Evolutionary conservation across 176 grass and related monocot species (phyloP).

Genomic region (Alloteropsis semialata): DNA sequence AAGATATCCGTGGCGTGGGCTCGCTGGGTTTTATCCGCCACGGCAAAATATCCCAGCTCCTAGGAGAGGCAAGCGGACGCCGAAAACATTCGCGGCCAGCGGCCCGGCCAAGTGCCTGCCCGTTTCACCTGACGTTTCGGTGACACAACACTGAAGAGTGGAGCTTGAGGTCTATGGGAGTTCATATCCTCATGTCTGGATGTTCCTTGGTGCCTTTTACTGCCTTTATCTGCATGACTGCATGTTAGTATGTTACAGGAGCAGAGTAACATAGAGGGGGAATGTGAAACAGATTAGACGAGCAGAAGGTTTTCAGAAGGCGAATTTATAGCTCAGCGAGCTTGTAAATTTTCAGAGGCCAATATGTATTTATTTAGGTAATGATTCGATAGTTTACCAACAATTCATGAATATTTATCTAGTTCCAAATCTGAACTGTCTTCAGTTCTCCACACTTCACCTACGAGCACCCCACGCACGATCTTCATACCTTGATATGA

Average conservation of each 20-base stretch:
- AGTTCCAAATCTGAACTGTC: background rate
- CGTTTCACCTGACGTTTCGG: background rate
- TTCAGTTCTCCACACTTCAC: background rate
- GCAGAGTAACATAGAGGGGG: background rate
- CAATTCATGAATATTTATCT: background rate
- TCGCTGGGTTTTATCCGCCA: slow-evolving; percentile 30
- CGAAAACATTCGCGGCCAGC: background rate
- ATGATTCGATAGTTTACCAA: background rate
- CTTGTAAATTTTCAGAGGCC: background rate
- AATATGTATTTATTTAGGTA: background rate
- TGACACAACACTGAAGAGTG: background rate
- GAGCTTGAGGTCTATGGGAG: no score
- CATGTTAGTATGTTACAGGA: background rate
- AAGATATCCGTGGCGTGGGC: background rate
- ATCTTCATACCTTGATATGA: background rate
- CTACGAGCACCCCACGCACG: background rate
- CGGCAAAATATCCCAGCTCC: slow-evolving; percentile 34
- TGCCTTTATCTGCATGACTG: no score
- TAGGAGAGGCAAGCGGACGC: background rate
- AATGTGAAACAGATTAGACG: background rate
- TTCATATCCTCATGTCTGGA: no score
- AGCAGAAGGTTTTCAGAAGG: background rate
- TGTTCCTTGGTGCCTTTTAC: background rate
- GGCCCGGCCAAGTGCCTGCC: background rate
- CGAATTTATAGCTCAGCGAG: background rate